Conservation (phyloP, 2,329 filamentous ascomycete species). For the Colletotrichum camelliae region DNA sequence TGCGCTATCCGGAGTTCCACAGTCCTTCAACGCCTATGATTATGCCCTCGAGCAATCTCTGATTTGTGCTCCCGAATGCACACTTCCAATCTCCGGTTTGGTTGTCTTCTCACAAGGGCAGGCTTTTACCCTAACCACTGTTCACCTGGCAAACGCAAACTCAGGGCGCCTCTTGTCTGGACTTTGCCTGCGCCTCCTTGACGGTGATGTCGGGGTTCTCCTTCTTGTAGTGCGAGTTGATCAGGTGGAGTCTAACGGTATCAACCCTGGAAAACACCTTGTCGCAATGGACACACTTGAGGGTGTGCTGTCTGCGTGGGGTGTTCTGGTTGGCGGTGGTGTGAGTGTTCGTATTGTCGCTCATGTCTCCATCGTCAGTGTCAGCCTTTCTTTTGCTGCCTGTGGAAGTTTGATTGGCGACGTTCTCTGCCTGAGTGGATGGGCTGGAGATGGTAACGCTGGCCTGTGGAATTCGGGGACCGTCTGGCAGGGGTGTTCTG, state of each 20-base stretch:
- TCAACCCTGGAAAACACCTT: background rate
- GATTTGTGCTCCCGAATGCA: background rate
- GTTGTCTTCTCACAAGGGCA: background rate
- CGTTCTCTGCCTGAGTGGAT: background rate
- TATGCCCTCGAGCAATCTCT: background rate
- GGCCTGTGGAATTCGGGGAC: background rate
- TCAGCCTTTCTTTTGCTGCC: background rate
- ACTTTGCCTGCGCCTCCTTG: background rate
- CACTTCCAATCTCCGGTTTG: background rate
- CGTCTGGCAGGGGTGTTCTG: background rate
- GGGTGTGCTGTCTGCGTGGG: background rate
- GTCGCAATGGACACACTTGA: background rate
- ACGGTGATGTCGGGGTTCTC: rapidly evolving
- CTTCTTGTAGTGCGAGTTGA: background rate
- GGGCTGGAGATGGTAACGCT: background rate
- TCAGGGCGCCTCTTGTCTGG: background rate
- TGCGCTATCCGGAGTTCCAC: background rate
- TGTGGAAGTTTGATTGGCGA: background rate
- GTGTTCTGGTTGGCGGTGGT: background rate
- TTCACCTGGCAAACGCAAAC: background rate
- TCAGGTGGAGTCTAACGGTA: rapidly evolving
- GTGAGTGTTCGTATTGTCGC: background rate
- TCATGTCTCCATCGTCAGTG: background rate
- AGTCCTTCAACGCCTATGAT: background rate
- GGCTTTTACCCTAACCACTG: background rate